A percentile compares a stretch with the other conserved stretches of the same genome.
These are phyloP conservation scores for Paxillus involutus DNA, from an alignment of 768 basidiomycete species.

Conservation along the genomic window DNA sequence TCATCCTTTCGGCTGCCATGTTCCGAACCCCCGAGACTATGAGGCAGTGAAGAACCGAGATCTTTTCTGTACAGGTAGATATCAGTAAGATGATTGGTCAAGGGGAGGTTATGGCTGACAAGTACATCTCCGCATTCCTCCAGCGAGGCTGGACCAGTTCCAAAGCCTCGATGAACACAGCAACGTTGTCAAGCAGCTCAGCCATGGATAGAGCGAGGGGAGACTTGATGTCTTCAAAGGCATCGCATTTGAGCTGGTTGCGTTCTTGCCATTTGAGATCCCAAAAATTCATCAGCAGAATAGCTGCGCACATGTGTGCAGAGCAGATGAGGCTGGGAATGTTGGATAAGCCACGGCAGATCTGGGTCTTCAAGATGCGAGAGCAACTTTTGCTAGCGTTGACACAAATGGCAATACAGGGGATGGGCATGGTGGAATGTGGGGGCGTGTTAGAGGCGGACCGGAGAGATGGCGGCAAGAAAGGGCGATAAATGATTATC, in stretches of 20 bases:
- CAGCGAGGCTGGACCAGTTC: constrained; percentile 28
- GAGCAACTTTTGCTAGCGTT: constrained; percentile 62
- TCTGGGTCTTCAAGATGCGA: constrained; percentile 54
- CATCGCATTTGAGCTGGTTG: constrained; percentile 21
- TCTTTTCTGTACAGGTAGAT: constrained; percentile 23
- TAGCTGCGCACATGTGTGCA: constrained; percentile 50
- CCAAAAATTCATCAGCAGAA: constrained; percentile 61
- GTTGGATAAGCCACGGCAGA: constrained; percentile 45
- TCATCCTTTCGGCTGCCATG: constrained; percentile 14
- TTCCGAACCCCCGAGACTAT: constrained; percentile 22
- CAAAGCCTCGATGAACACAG: constrained; percentile 29
- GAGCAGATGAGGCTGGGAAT: constrained; percentile 43
- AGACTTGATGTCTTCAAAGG: constrained; percentile 30
- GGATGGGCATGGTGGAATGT: constrained; percentile 38
- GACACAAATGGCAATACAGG: constrained; percentile 57
- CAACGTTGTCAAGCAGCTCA: constrained; percentile 29
- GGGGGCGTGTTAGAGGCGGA: constrained; percentile 21
- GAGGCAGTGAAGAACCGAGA: constrained; percentile 28
- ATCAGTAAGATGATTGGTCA: constrained; percentile 35
- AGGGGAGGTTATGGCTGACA: constrained; percentile 29
- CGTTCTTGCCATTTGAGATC: constrained; percentile 49
- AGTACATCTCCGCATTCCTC: constrained; percentile 33
- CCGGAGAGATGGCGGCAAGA: constrained; percentile 47
- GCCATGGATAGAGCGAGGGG: constrained; percentile 28
- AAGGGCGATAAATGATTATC: constrained; percentile 71